Percentiles rank a stretch among this genome's conserved stretches.
Evolutionary conservation across 352 stramenopile species (phyloP).

Genomic region (Globisporangium megalacanthum): DNA sequence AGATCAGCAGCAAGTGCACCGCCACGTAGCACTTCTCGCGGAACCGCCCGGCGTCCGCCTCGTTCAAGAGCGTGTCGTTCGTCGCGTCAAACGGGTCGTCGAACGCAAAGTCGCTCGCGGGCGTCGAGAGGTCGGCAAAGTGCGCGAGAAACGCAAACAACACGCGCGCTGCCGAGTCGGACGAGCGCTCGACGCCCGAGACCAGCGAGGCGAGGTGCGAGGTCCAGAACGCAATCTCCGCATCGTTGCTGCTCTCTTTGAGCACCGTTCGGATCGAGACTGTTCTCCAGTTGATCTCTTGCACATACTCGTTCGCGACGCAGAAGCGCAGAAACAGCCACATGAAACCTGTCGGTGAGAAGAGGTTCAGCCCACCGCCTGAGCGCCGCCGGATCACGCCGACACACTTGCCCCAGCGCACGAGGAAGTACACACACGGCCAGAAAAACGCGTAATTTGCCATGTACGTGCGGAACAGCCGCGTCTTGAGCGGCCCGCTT

Average conservation of each 20-base stretch:
- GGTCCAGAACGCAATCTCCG: slow-evolving; percentile 65
- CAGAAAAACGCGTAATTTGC: slow-evolving; percentile 64
- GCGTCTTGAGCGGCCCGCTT: slow-evolving; percentile 66
- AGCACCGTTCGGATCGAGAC: slow-evolving; percentile 32
- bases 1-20: slow-evolving; percentile 57
- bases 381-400: slow-evolving; percentile 56
- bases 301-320: slow-evolving; percentile 36
- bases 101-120: slow-evolving; percentile 40
- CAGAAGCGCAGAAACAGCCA: slow-evolving; percentile 76
- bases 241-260: slow-evolving; percentile 39
- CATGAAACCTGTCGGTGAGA: slow-evolving; percentile 62
- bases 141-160: slow-evolving; percentile 52
- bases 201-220: slow-evolving; percentile 34
- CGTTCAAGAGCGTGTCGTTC: slow-evolving; percentile 60
- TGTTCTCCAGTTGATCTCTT: slow-evolving; percentile 24
- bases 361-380: slow-evolving; percentile 42
- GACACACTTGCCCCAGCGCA: slow-evolving; percentile 68
- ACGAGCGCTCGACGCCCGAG: slow-evolving; percentile 18
- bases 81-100: slow-evolving; percentile 47
- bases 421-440: slow-evolving; percentile 63
- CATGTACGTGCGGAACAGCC: slow-evolving; percentile 68
- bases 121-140: slow-evolving; percentile 52
- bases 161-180: slow-evolving; percentile 34
- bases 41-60: slow-evolving; percentile 36
- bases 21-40: slow-evolving; percentile 60